phyloP scores from a whole-genome alignment of 495 filamentous ascomycete species.

The Emericellopsis terricola region DNA sequence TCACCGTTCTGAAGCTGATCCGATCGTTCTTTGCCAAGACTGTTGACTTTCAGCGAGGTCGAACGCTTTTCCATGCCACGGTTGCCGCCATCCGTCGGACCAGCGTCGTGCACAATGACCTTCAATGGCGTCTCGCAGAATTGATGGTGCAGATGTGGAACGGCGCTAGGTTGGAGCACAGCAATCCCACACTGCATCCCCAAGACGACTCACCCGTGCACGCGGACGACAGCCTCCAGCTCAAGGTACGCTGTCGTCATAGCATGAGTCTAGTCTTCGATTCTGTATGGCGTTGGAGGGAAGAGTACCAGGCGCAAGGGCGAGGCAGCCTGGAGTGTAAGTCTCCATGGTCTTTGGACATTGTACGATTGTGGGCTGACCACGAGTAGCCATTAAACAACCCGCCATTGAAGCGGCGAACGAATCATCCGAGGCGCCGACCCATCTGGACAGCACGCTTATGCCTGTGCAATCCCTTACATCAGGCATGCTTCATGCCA shows the following conservation, averaged over 20 bases:
- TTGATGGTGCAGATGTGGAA: constrained; percentile 89
- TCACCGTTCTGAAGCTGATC: constrained; percentile 68
- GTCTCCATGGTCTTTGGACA: too few species aligned
- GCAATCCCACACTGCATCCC: constrained; percentile 15
- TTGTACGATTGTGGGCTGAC: too few species aligned
- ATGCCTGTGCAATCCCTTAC: constrained; percentile 20
- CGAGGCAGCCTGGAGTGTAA: constrained; percentile 63
- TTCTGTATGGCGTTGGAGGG: constrained; percentile 84
- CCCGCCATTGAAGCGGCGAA: constrained; percentile 67
- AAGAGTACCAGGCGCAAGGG: constrained; percentile 64
- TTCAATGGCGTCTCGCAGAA: constrained; percentile 71
- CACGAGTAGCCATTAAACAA: constrained; percentile 49
- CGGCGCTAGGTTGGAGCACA: constrained; percentile 38
- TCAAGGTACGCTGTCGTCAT: constrained; percentile 78
- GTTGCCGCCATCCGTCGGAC: constrained; percentile 61
- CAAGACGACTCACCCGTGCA: constrained; percentile 19
- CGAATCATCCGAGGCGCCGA: constrained; percentile 53
- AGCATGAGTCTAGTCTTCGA: constrained; percentile 90
- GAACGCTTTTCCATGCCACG: constrained; percentile 53
- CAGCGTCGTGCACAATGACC: constrained; percentile 67
- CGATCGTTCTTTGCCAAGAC: constrained; percentile 63
- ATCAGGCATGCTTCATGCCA: constrained; percentile 2
- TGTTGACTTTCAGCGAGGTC: constrained; percentile 60
- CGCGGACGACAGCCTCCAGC: constrained; percentile 56
- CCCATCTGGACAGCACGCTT: constrained; percentile 34